These are phyloP conservation scores for Millerozyma miso DNA, from an alignment of 805 yeast species.

Conservation along the genomic window DNA sequence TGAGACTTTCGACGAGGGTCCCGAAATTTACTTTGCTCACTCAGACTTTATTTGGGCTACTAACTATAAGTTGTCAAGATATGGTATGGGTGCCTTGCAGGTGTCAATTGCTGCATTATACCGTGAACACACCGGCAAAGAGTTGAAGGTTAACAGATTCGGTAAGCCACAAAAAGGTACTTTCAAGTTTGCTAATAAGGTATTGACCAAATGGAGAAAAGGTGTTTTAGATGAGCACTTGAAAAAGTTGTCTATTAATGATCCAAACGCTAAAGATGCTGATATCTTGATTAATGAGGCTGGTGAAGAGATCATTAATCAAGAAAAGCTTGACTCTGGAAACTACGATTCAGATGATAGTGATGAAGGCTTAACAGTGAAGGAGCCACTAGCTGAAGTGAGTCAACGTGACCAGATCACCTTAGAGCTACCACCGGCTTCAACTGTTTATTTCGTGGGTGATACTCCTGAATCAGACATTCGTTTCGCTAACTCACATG, in stretches of 20 bases:
- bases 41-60: constrained; percentile 94
- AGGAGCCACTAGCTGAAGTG: constrained; percentile 41
- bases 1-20: constrained; percentile 69
- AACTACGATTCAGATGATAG: constrained; percentile 26
- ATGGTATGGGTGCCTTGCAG: constrained; percentile 94
- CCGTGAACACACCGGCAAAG: constrained; percentile 79
- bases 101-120: constrained; percentile 82
- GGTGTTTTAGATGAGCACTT: constrained; percentile 73
- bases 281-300: constrained; percentile 40
- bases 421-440: constrained; percentile 72
- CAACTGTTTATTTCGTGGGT: constrained; percentile 84
- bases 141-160: constrained; percentile 73
- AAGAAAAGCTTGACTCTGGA: constrained; percentile 36
- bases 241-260: constrained; percentile 44
- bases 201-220: constrained; percentile 72
- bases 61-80: constrained; percentile 72
- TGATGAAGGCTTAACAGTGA: constrained; percentile 17
- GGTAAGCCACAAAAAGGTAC: constrained; percentile 91
- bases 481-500: constrained; percentile 83
- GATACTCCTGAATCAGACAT: constrained; percentile 89
- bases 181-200: constrained; percentile 76
- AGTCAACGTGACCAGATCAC: constrained; percentile 35
- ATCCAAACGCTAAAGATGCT: constrained; percentile 39
- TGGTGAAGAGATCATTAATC: constrained; percentile 43
- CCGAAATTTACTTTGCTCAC: constrained; percentile 82